Evolutionary conservation across 2,329 filamentous ascomycete genomes (phyloP), one percentile per base, ranked within the genome.

Genomic region (Aulographum hederae): DNA sequence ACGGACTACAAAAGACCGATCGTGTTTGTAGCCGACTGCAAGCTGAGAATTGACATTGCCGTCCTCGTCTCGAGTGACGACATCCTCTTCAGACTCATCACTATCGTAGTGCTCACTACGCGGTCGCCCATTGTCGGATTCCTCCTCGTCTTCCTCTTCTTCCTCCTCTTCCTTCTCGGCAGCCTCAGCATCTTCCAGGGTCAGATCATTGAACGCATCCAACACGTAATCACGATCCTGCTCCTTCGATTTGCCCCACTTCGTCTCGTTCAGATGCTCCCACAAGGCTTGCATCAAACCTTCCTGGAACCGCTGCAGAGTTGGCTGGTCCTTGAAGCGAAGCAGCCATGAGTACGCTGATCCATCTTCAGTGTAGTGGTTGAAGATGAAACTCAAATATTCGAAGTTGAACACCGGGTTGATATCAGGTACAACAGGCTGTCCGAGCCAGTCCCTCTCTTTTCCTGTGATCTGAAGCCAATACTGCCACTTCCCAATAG

Each of bases 371-470:
- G 78, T 69, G 51, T 93, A 95, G 50, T 94, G 84, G 47, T 98
- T 98, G 67, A 98, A 98, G 46, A 98, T 94, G 51, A 95, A 95
- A 0, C 86, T 95, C n/a, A 93, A 65, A 45, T 86, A 95, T 52
- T 98, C 89, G 42, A 94, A 95, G 57, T 95, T 95, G 63, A 95
- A 98, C 14, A 98, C 85, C 0, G 89, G 89, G 45, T 95, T 95
- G 53, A 95, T 82, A 43, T 98, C 89, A 5, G 81, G 77, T 18
- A 84, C 64, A 18, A 98, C 72, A 2, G 77, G 68, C 40, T 92
- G 80, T 15, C 84, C 84, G 2, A 98, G 62, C 81, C 84, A 94
- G 33, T 85, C 73, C 45, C 73, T 74, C 20, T 80, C 71, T 25
- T 69, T 64, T 38, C 77, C 75, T 26, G 70, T 69, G 34, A 95